Conservation (phyloP, 2,329 filamentous ascomycete genomes). For the Myotisia sp. region DNA sequence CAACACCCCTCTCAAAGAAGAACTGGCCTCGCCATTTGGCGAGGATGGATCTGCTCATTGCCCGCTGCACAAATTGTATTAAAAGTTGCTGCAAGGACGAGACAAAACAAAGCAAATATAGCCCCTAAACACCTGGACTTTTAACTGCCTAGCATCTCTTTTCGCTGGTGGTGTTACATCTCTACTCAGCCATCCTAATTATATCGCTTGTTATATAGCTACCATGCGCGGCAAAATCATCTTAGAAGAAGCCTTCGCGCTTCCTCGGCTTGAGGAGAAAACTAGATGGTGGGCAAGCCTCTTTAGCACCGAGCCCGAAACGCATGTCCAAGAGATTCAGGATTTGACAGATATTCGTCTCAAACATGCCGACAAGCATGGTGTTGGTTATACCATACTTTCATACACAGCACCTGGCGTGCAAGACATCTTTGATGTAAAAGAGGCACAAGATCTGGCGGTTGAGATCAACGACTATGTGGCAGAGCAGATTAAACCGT, state of each 20-base stretch:
- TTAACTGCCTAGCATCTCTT: too few relatives aligned
- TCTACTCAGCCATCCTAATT: too few relatives aligned
- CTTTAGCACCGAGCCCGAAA: conserved; percentile 45
- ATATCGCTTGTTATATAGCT: too few relatives aligned
- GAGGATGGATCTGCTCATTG: too few relatives aligned
- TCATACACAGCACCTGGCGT: conserved; percentile 37
- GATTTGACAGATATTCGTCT: conserved; percentile 33
- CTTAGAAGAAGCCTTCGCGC: conserved; percentile 48
- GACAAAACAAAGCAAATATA: too few relatives aligned
- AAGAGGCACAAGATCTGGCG: conserved; percentile 32
- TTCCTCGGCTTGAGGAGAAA: conserved; percentile 45
- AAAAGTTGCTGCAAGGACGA: background rate
- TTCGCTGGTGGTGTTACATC: too few relatives aligned
- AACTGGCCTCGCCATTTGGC: too few relatives aligned
- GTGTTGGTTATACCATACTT: conserved; percentile 35
- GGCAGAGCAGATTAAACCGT: conserved; percentile 28
- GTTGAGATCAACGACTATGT: conserved; percentile 36
- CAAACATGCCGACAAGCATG: conserved; percentile 32
- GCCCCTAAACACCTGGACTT: too few relatives aligned
- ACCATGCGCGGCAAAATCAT: conserved; percentile 47
- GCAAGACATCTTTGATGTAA: conserved; percentile 33
- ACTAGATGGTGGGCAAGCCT: conserved; percentile 48
- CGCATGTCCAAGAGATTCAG: conserved; percentile 43
- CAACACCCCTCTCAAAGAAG: too few relatives aligned
- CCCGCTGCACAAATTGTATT: too few relatives aligned